Base-by-base conservation (phyloP, 805 yeast species). In the Candida yuanshanica region DNA sequence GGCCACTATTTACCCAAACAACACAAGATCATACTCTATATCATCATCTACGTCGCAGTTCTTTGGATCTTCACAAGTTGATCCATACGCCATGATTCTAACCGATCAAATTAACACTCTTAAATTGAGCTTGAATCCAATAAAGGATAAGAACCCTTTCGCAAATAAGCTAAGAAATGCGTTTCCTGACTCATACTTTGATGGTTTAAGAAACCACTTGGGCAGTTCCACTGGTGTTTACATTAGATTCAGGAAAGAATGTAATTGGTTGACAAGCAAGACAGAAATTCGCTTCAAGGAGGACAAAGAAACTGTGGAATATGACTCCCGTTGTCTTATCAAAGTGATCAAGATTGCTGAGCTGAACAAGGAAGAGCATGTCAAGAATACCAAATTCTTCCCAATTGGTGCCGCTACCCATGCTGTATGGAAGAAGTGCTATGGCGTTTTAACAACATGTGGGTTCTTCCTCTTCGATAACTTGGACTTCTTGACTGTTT, bases 401-500 rank as follows among this genome's bases (percentile, higher is more conserved):
- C 42, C 64, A 5, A 58, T 58, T 11, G 62, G 62, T 2, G 41
- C 50, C 20, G 44, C 48, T 4, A 55, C 44, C 26, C 53, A 48
- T 37, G 56, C 52, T 11, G 45, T 50, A 13, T 73, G 78, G 79
- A 71, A 60, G 42, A 65, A 61, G 26, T 68, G 68, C 41, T 69
- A 60, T 49, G 75, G 70, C 20, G 54, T 75, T n/a, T 52, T 76
- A 36, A 76, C 81, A 1, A 59, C 74, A 0, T 64, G 71, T 44
- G 81, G 81, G 2, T 47, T 75, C 17, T 58, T 74, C 12, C 56
- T 75, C 23, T 75, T 68, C 53, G 72, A 69, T 32, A 63, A 61
- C 35, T 47, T 64, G 35, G 61, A 64, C 20, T 61, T 55, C 20
- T 58, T 69, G 32, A 39, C 50, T 6, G 13, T 43, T 5, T 12